Evolutionary conservation across 768 basidiomycete species (phyloP), one percentile per base, ranked within the genome.

Genomic region (Mycena rebaudengoi): DNA sequence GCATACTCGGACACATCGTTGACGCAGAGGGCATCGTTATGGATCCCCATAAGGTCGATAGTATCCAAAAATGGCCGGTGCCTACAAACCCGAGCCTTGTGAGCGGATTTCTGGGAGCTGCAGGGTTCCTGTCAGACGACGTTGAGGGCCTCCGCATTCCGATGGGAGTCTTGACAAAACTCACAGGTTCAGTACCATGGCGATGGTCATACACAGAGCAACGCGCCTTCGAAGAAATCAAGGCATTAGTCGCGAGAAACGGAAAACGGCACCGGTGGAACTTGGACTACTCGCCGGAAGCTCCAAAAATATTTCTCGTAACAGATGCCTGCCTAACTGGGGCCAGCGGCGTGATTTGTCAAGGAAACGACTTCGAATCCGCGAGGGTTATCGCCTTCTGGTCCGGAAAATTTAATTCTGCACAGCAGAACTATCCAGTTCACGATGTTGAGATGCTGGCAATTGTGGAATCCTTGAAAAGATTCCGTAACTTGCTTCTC

Each of bases 11-110:
- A 1, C 69, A 73, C 10, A 51, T 81, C 0, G 59, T 85, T 1
- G 73, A 76, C 21, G 71, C 78, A 18, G n/a, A 75, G 0, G 81
- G 83, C 0, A 82, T 85, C 21, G 49, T 51, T 0, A 83, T 84
- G 80, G 81, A 85, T 35, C 80, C 80, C 0, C 66, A 78, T 20
- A 85, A 85, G 41, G 80, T 85, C 0, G 77, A 83, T 29, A 54
- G 64, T 0, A 70, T 84, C 0, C 0, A 72, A 0, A 76, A 76
- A 18, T 80, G 78, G 78, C 78, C 77, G 39, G 67, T 65, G 0
- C 79, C 79, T 0, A 78, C 76, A 0, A 78, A 73, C 25, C 70
- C n/a, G 72, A 0, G 78, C 76, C 21, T 64, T 78, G 20, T 83
- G 0, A 58, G 69, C 0, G 75, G 77, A 0, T 83, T 83, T 49